Evolutionary conservation across 805 yeast genomes (phyloP), one percentile per base, ranked within the genome.

Genomic region (Saturnispora ahearnii): DNA sequence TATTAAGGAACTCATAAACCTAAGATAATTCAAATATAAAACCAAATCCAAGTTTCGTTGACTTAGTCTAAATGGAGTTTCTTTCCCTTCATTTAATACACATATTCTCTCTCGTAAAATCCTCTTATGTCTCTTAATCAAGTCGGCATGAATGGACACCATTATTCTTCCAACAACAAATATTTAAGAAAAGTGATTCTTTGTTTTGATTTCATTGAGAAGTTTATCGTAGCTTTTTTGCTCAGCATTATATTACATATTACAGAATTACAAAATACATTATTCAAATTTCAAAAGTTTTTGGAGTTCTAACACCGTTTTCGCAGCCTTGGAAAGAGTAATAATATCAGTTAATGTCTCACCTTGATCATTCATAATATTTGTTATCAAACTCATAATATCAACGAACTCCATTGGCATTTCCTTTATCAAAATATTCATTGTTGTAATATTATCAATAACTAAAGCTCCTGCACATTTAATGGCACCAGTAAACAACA

Each of bases 21-120:
- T 66, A 33, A 75, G 59, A 50, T 77, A 77, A 41, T 78, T 68
- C 46, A 79, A 57, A 48, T 76, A 71, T 21, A 78, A 55, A 48
- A 79, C 24, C 18, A 65, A 37, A 36, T 65, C 64, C 7, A 61
- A 38, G 30, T 62, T 59, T 37, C 55, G 55, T 31, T 57, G 61
- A 12, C 55, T 55, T n/a, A 58, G 43, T 22, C 42, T 50, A 10
- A 41, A 36, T 0, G 22, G 13, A 3, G 40, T 38, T 4, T 34
- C 37, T 1, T 29, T 33, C 18, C 29, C 21, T 12, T 46, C 45
- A 37, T 52, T 55, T 3, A 36, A n/a, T n/a, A 24, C 44, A 21
- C 33, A 37, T 40, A 53, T 26, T 26, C 51, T 9, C 5, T 52
- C 45, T 11, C 46, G 49, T 4, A 56, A 31, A 4, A 56, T 47